Evolutionary conservation across 257 asterid genomes (phyloP), one percentile per base, ranked within the genome.

Genomic region (Thymus quinquecostatus): DNA sequence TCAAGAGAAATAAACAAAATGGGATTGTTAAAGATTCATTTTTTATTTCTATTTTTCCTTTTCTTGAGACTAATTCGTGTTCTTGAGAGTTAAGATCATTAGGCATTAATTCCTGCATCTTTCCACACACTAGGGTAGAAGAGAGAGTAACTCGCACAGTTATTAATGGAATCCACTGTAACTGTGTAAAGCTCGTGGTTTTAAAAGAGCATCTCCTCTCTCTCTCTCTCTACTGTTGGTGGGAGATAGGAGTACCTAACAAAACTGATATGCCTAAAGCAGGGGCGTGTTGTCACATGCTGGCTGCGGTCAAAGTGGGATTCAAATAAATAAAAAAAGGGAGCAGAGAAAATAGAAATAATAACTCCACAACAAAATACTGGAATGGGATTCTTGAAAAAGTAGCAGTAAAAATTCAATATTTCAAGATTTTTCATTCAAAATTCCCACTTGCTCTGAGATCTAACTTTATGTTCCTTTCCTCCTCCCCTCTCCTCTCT

Each of bases 261-360:
- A 11, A 63, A 72, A 54, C 70, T 6, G 64, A 44, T 51, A 61
- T 1, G 47, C 33, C 65, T 47, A 54, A 48, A 34, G 6, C 61
- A 48, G 56, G 66, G 66, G 77, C 8, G 56, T 41, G 70, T 59
- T 41, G 70, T 59, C 67, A 72, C 78, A 61, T 67, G 78, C 28
- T 40, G 40, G 48, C 49, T 60, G 36, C 45, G 75, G 78, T 78
- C 75, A 72, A 54, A 78, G 30, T 12, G 63, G 68, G 68, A 61
- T 53, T 49, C 13, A 61, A 77, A 30, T 38, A 65, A 58, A 41
- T 55, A 11, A 32, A 62, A 21, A 38, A 38, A 1, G 58, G 28
- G 59, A 8, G 11, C 64, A 1, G 40, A 33, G 10, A 1, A 53
- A 72, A 56, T 28, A 29, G 2, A 41, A n/a, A 40, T 29, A 13